Conservation (phyloP, 257 asterid species). For the Mentha longifolia region DNA sequence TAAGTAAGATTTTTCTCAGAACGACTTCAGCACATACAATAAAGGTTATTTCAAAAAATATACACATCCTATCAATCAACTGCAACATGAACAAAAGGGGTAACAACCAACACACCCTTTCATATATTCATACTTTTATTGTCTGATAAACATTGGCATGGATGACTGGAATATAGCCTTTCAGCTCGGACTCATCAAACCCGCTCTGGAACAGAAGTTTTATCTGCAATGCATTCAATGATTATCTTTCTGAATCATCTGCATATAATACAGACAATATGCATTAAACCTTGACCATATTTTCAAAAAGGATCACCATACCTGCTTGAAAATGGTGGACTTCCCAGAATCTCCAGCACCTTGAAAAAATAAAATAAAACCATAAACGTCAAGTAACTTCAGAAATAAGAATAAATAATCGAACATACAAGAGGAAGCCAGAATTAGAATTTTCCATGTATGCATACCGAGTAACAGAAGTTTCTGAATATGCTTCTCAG, state of each 20-base stretch:
- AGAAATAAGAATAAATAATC: slow-evolving; percentile 11
- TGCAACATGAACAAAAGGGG: slow-evolving; percentile 46
- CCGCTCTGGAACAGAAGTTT: slow-evolving; percentile 96
- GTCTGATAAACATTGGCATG: slow-evolving; percentile 99
- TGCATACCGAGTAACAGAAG: slow-evolving; percentile 89
- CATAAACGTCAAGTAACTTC: slow-evolving; percentile 12
- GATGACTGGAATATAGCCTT: slow-evolving; percentile 88
- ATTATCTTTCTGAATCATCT: slow-evolving; percentile 21
- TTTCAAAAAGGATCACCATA: slow-evolving; percentile 39
- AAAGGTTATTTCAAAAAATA: slow-evolving; percentile 3
- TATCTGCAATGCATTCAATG: slow-evolving; percentile 65
- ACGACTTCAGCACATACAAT: slow-evolving; percentile 28
- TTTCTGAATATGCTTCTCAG: slow-evolving; percentile 95
- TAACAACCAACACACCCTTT: slow-evolving; percentile 87
- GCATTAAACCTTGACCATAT: slow-evolving; percentile 9
- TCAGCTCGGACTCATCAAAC: slow-evolving; percentile 91
- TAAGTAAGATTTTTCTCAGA: slow-evolving; percentile 20
- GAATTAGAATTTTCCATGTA: slow-evolving; percentile 28
- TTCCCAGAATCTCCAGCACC: slow-evolving; percentile 99
- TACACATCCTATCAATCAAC: slow-evolving; percentile 44
- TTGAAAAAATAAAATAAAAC: slow-evolving; percentile 20
- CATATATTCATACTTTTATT: slow-evolving; percentile 91
- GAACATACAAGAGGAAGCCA: not conserved
- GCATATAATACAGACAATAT: slow-evolving; percentile 9
- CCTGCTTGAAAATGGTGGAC: slow-evolving; percentile 99